A percentile compares a stretch with the other conserved stretches of the same genome.
Evolutionary conservation across 108 stramenopile genomes (phyloP).

Genomic region (Cyclotella choctawhatcheeana): DNA sequence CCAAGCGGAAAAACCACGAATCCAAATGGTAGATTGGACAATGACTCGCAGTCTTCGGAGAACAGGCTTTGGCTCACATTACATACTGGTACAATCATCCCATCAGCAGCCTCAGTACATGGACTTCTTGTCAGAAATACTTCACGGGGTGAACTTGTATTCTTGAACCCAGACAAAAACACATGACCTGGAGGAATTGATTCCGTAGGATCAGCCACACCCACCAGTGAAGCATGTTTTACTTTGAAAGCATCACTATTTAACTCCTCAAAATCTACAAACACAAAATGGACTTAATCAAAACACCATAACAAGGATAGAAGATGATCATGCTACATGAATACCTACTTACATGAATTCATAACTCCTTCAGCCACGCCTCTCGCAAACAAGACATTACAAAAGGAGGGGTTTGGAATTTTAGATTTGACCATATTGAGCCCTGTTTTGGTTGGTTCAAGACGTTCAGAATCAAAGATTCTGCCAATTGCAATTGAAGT

Average conservation of each 20-base stretch:
- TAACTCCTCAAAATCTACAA: background rate
- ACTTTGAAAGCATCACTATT: background rate
- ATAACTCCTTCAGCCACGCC: background rate
- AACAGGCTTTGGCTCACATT: background rate
- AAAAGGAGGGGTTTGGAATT: background rate
- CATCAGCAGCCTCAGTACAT: background rate
- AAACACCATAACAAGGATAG: no score
- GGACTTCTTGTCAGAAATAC: background rate
- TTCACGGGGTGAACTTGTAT: background rate
- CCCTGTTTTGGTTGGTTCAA: background rate
- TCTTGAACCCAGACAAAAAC: background rate
- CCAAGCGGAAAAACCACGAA: constrained; percentile 10
- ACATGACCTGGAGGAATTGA: background rate
- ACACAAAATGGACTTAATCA: no score
- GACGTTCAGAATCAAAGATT: background rate
- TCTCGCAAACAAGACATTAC: background rate
- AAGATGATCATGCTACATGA: no score
- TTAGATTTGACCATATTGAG: no score
- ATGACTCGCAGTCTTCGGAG: background rate
- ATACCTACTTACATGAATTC: background rate
- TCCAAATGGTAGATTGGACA: background rate
- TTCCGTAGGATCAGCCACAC: background rate
- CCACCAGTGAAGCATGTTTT: background rate
- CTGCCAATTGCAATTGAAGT: background rate
- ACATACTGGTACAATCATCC: background rate